Base-by-base conservation (phyloP, 2,329 filamentous ascomycete species). In the Fusarium metavorans region DNA sequence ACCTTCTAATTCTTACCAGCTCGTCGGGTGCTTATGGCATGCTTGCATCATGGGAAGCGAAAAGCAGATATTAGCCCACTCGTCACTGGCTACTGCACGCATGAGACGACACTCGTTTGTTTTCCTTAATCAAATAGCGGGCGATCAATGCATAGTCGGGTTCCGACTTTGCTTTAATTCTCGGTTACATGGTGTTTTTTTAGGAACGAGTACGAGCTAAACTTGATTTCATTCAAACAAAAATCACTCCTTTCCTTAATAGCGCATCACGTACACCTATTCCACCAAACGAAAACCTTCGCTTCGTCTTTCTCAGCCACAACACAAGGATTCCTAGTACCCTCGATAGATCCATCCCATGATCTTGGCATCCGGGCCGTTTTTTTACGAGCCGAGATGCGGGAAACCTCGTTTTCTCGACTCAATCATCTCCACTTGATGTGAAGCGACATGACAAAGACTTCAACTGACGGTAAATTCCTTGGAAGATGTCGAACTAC, bases 11-110 rank as follows among this genome's bases (percentile, higher is more conserved):
- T 18, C 54, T 35, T 37, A 45, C 18, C 34, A 41, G 25, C 2
- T 23, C 39, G 43, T 48, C 32, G 59, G 39, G 23, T 32, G 60
- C 60, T 63, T 63, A 63, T 63, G 60, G 32, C 60, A 63, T 63
- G 32, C 60, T 63, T 63, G 41, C 60, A 52, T 61, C 32, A 45
- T 48, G 41, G 39, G 30, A 43, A 27, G n/a, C 41, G 23, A 45
- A 45, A 23, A 13, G 34, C 56, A 34, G 35, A 59, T 37, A 37
- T 39, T 59, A 59, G 56, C 27, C 52, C 20, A 57, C 48, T 32
- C 48, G 6, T 52, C 45, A 27, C 25, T 50, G 25, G 45, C 45
- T 52, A 32, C 32, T 57, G 54, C 54, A 57, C 10, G 56, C 56
- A 37, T 58, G 56, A 25, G 32, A 58, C 56, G 56, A 58, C 34